Evolutionary conservation across 768 basidiomycete species (phyloP).

Genomic region (Cystofilobasidium bisporidii): DNA sequence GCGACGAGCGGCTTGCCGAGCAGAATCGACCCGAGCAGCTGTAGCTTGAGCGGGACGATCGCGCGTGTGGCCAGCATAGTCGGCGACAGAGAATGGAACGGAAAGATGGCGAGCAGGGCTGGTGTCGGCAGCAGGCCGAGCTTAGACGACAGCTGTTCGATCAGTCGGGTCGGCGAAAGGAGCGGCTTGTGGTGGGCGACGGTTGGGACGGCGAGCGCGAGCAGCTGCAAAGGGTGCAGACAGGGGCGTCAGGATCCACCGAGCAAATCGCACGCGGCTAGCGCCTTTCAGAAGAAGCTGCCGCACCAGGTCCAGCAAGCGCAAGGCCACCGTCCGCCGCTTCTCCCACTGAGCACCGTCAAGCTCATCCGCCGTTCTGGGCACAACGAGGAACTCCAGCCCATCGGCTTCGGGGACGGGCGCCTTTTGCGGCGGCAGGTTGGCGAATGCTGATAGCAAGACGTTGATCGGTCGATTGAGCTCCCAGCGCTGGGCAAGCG

Average conservation of each 20-base stretch:
- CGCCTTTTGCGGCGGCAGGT: neutral
- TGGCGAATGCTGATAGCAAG: neutral
- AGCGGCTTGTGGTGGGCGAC: neutral
- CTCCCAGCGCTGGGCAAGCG: slow-evolving; percentile 8
- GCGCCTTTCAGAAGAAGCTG: too few species aligned
- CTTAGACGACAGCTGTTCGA: neutral
- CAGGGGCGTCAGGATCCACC: neutral
- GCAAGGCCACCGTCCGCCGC: neutral
- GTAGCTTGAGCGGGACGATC: neutral
- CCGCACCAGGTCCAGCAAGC: neutral
- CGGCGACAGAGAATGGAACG: neutral
- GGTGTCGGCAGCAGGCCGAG: neutral
- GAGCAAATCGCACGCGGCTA: too few species aligned
- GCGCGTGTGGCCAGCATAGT: neutral
- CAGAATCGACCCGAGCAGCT: neutral
- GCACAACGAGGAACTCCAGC: neutral
- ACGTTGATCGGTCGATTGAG: neutral
- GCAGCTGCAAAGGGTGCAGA: neutral
- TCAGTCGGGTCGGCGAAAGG: neutral
- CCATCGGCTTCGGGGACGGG: neutral
- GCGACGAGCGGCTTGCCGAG: neutral
- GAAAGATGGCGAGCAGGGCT: neutral
- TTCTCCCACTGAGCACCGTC: neutral
- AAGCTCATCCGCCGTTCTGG: neutral
- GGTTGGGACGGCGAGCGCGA: neutral